These are phyloP conservation scores for Pichia inconspicua DNA, from an alignment of 1,139 yeast species.

Conservation along the genomic window DNA sequence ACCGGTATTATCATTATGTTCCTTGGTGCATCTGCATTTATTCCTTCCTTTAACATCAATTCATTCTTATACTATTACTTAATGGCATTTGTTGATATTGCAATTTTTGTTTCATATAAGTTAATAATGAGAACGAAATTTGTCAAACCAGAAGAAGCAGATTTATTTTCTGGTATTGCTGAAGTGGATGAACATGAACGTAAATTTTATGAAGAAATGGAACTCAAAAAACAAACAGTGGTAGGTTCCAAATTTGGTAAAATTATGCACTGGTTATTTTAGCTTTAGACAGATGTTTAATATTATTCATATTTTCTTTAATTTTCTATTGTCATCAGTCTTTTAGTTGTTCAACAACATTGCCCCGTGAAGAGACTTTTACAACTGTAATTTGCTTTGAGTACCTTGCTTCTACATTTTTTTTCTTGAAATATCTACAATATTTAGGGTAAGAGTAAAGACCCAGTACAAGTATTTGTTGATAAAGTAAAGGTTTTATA, in stretches of 20 bases:
- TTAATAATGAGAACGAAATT: conserved; percentile 36
- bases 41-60: conserved; percentile 37
- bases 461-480: neutral
- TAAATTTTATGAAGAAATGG: conserved; percentile 4
- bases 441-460: neutral
- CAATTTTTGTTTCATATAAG: conserved; percentile 33
- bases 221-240: neutral
- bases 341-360: neutral
- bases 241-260: neutral
- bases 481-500: neutral
- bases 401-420: too few relatives aligned
- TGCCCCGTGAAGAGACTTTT: neutral
- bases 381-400: neutral
- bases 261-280: neutral
- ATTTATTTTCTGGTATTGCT: conserved; percentile 29
- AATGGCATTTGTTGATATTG: conserved; percentile 34
- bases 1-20: conserved; percentile 31
- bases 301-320: neutral
- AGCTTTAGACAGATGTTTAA: neutral
- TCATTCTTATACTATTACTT: conserved; percentile 39
- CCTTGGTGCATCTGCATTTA: conserved; percentile 35
- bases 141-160: conserved; percentile 39
- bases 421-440: neutral
- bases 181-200: conserved; percentile 23
- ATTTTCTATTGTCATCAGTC: neutral